Percentiles rank a stretch among this genome's conserved stretches.
These are phyloP conservation scores for Curvularia verruculosa DNA, from an alignment of 2,329 filamentous ascomycete genomes.

Conservation along the genomic window DNA sequence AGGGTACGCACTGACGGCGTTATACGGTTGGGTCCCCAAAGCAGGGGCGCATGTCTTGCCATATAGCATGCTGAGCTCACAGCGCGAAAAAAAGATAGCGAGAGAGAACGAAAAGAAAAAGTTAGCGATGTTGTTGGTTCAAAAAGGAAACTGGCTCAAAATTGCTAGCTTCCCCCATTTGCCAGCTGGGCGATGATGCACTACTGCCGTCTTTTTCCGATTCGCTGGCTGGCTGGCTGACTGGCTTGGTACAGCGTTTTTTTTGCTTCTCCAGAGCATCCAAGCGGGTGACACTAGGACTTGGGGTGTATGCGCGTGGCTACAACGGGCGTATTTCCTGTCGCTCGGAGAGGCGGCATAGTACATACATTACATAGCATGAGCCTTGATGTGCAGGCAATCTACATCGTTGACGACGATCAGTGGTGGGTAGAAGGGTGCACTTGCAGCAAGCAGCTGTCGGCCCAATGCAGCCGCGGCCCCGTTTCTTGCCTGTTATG, in stretches of 20 bases:
- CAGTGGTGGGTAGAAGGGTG: not conserved
- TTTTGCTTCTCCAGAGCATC: not conserved
- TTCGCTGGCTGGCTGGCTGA: conserved; percentile 3
- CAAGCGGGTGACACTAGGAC: not conserved
- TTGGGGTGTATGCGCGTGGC: not conserved
- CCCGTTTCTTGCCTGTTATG: conserved; percentile 14
- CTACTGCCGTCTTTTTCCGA: conserved; percentile 9
- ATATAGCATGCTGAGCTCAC: not conserved
- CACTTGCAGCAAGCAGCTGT: conserved; percentile 2
- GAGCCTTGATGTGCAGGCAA: conserved; percentile 3
- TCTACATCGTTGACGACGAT: conserved; percentile 10
- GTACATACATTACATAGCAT: not conserved
- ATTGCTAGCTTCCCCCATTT: not conserved
- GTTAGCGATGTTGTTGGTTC: not conserved
- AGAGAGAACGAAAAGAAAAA: too few relatives aligned
- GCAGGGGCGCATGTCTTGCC: not conserved
- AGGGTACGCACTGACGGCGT: too few relatives aligned
- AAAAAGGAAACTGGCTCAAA: not conserved
- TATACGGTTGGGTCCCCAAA: not conserved
- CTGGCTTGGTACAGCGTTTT: too few relatives aligned
- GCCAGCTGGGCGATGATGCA: not conserved
- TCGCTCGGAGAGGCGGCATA: not conserved
- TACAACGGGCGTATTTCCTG: not conserved
- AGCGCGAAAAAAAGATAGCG: not conserved
- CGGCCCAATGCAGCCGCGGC: conserved; percentile 15